These are phyloP conservation scores for Dryadomyces quercus-mongolicae DNA, from an alignment of 2,329 filamentous ascomycete species.

Conservation along the genomic window DNA sequence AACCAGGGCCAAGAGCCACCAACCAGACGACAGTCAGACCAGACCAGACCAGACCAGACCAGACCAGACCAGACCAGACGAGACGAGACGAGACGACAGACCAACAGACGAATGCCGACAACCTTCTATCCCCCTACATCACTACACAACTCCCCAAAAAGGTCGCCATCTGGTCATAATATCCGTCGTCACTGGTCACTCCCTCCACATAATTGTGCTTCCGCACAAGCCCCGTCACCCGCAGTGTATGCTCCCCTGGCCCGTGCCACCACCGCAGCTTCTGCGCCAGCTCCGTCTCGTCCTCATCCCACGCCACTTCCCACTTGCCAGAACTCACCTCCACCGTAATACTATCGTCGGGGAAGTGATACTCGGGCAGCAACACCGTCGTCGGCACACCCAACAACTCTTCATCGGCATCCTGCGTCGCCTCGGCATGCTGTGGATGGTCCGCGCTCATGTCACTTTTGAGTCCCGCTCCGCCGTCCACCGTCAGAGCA, in stretches of 20 bases:
- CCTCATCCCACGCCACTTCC: conserved; percentile 66
- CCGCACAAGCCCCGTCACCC: conserved; percentile 60
- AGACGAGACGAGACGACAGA: neutral
- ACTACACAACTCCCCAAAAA: conserved; percentile 36
- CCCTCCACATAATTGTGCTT: conserved; percentile 44
- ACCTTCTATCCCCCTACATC: conserved; percentile 33
- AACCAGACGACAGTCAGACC: neutral
- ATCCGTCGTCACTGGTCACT: conserved; percentile 59
- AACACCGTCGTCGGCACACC: conserved; percentile 63
- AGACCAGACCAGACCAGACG: neutral
- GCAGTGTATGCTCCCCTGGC: conserved; percentile 70
- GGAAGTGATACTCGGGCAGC: conserved; percentile 87
- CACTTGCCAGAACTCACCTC: conserved; percentile 79
- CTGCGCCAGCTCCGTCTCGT: conserved; percentile 58
- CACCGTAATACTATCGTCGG: conserved; percentile 57
- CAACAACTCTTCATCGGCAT: conserved; percentile 2
- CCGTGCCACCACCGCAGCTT: conserved; percentile 86
- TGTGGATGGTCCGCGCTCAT: neutral
- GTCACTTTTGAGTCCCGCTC: conserved; percentile 1
- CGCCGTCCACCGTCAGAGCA: conserved; percentile 50
- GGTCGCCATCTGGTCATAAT: conserved; percentile 56
- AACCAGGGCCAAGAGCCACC: too few species aligned
- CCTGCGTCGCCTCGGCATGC: neutral
- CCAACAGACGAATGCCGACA: too few species aligned
- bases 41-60: neutral